phyloP scores from a whole-genome alignment of 208 protist genomes.

The Trypanosoma lewisi region DNA sequence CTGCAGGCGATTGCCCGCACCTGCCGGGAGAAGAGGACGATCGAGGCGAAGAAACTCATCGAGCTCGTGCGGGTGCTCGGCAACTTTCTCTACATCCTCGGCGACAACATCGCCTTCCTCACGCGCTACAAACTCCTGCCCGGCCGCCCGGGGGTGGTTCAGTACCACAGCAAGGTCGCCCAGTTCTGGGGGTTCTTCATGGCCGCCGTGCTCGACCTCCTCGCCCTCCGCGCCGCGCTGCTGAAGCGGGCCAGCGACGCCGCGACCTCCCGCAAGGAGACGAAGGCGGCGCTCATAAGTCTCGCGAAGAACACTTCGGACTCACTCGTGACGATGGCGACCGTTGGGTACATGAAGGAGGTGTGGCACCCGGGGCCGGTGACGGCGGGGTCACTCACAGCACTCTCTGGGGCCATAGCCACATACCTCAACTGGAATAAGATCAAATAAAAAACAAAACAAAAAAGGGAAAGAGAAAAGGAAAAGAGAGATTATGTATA shows the following conservation, averaged over 20 bases:
- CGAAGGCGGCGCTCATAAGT: conserved; percentile 70
- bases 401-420: conserved; percentile 82
- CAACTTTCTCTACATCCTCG: conserved; percentile 89
- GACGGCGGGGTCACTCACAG: conserved; percentile 71
- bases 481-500: too few species aligned
- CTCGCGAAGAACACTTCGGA: conserved; percentile 82
- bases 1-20: conserved; percentile 44
- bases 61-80: conserved; percentile 82
- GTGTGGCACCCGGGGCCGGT: conserved; percentile 69
- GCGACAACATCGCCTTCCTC: conserved; percentile 87
- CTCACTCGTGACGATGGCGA: conserved; percentile 78
- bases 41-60: conserved; percentile 65
- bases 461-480: too few species aligned
- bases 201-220: conserved; percentile 80
- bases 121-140: conserved; percentile 73
- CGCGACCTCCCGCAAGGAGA: conserved; percentile 64
- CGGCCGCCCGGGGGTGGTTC: conserved; percentile 45
- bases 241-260: conserved; percentile 53
- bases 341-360: conserved; percentile 75
- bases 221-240: conserved; percentile 60
- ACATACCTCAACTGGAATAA: conserved; percentile 91
- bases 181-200: conserved; percentile 93
- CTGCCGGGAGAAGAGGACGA: conserved; percentile 40
- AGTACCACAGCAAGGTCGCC: conserved; percentile 68
- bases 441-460: conserved; percentile 51